Percentiles rank a stretch among this genome's conserved stretches.
Evolutionary conservation across 768 basidiomycete genomes (phyloP).

Genomic region (Serendipita sp.): DNA sequence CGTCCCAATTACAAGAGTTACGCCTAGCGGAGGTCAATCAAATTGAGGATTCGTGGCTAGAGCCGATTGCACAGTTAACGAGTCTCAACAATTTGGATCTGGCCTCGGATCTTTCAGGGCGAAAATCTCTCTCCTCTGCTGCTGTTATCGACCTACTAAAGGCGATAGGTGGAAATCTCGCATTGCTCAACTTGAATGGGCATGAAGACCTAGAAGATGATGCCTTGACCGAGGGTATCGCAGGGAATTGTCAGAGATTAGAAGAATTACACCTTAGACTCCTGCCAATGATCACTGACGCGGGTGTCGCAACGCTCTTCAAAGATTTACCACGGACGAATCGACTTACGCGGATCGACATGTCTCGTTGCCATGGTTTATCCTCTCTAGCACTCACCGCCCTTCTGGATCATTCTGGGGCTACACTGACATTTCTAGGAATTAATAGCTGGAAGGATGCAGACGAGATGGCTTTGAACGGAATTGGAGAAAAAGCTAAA

Average conservation of each 20-base stretch:
- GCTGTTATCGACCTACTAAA: conserved; percentile 40
- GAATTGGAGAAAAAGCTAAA: conserved; percentile 20
- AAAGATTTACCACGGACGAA: conserved; percentile 19
- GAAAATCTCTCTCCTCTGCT: conserved; percentile 33
- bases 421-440: conserved; percentile 38
- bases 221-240: conserved; percentile 46
- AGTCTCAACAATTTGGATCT: conserved; percentile 49
- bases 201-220: conserved; percentile 45
- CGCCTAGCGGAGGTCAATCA: conserved; percentile 64
- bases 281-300: conserved; percentile 48
- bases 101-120: conserved; percentile 24
- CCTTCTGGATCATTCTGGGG: conserved; percentile 52
- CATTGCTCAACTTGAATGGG: conserved; percentile 52
- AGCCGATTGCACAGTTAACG: conserved; percentile 30
- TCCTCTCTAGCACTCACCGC: conserved; percentile 38
- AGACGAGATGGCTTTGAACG: conserved; percentile 32
- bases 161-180: conserved; percentile 37
- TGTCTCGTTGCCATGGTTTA: conserved; percentile 47
- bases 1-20: conserved; percentile 46
- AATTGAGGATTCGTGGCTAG: conserved; percentile 49
- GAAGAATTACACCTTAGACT: conserved; percentile 37
- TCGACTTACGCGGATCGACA: conserved; percentile 35
- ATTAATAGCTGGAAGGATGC: conserved; percentile 67
- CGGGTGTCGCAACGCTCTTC: conserved; percentile 57
- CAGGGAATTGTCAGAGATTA: conserved; percentile 30